These are phyloP conservation scores for Lichtheimia ornata DNA, from an alignment of 371 early-diverging fungal genomes.

Conservation along the genomic window DNA sequence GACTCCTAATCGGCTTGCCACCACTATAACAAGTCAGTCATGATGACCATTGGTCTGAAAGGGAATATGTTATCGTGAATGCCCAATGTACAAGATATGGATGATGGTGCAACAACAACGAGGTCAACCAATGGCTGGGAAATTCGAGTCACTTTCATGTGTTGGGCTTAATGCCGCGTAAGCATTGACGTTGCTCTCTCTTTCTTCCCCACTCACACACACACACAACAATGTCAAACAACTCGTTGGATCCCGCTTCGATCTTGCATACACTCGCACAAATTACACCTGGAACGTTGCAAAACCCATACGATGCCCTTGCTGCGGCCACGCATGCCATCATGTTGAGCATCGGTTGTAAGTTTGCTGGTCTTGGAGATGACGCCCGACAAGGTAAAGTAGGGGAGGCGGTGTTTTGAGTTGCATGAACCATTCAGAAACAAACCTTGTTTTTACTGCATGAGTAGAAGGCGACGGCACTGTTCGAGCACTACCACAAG, in stretches of 20 bases:
- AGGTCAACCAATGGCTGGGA: neutral
- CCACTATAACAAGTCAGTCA: no score
- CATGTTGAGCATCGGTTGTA: slow-evolving; percentile 63
- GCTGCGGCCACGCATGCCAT: slow-evolving; percentile 59
- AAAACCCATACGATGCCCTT: slow-evolving; percentile 55
- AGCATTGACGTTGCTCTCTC: neutral
- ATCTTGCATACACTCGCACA: slow-evolving; percentile 34
- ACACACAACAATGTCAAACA: slow-evolving; percentile 8
- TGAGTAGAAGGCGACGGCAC: slow-evolving; percentile 38
- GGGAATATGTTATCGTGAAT: no score
- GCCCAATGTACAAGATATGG: no score
- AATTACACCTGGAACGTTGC: slow-evolving; percentile 23
- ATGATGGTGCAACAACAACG: no score
- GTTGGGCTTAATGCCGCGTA: no score
- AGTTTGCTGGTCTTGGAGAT: slow-evolving; percentile 66
- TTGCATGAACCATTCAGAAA: neutral
- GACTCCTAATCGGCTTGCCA: no score
- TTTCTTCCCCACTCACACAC: no score
- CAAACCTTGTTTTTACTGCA: slow-evolving; percentile 4
- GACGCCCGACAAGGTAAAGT: slow-evolving; percentile 49
- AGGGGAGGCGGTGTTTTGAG: neutral
- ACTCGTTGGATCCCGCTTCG: slow-evolving; percentile 40
- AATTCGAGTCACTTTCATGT: no score
- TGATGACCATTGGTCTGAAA: no score
- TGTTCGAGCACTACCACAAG: slow-evolving; percentile 39